Conservation (phyloP, 1,284 basidiomycete species). For the Pholiota adiposa region DNA sequence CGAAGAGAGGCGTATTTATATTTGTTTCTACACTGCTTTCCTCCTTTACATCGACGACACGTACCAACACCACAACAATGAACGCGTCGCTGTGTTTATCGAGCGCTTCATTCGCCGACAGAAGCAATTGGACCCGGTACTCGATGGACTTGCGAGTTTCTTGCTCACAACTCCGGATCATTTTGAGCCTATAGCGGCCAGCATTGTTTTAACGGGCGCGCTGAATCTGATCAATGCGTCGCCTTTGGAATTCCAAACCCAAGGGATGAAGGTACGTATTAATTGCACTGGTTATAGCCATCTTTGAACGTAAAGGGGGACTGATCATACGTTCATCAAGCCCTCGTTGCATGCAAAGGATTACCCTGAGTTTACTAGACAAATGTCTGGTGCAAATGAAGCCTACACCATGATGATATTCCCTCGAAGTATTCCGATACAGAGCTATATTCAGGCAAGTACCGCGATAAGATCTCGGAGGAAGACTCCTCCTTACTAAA, state of each 20-base stretch:
- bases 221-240: conserved; percentile 9
- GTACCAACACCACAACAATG: background rate
- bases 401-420: conserved; percentile 35
- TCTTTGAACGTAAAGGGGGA: no score
- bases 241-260: conserved; percentile 7
- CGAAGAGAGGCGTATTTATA: conserved; percentile 3
- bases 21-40: conserved; percentile 9
- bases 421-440: conserved; percentile 27
- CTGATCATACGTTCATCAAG: background rate
- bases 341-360: conserved; percentile 13
- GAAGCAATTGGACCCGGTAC: conserved; percentile 4
- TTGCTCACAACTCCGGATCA: background rate
- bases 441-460: conserved; percentile 34
- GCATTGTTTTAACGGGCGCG: conserved; percentile 7
- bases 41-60: conserved; percentile 5
- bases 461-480: background rate
- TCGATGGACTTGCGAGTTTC: conserved; percentile 1
- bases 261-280: background rate
- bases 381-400: conserved; percentile 32
- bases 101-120: conserved; percentile 5
- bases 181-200: conserved; percentile 7
- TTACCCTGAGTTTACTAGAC: conserved; percentile 35
- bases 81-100: background rate
- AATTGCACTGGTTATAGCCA: no score
- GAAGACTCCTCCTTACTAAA: no score